A percentile compares a stretch with the other conserved stretches of the same genome.
Conservation (phyloP, 306 rosid species). For the Castanea crenata region DNA sequence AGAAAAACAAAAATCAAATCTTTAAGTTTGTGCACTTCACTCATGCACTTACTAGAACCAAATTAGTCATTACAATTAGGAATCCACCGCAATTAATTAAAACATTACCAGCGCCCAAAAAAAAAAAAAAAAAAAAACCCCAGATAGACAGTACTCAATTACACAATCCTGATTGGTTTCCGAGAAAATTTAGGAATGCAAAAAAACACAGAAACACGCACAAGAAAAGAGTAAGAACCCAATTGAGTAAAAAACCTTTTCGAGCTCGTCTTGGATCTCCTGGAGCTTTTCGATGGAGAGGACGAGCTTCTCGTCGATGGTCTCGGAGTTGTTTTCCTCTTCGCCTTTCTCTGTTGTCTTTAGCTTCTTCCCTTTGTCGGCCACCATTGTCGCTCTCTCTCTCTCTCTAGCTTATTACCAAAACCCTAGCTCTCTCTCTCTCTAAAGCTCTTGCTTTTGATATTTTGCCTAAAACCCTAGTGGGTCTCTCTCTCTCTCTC, state of each 20-base stretch:
- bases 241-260: constrained; percentile 48
- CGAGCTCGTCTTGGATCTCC: constrained; percentile 91
- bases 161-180: neutral
- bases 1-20: neutral
- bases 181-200: neutral
- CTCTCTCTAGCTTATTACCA: neutral
- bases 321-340: constrained; percentile 43
- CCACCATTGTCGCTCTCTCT: constrained; percentile 45
- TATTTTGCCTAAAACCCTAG: constrained; percentile 60
- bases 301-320: constrained; percentile 69
- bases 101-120: neutral
- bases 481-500: constrained; percentile 15
- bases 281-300: constrained; percentile 79
- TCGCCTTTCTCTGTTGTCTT: constrained; percentile 51
- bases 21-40: neutral
- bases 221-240: neutral
- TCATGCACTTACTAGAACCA: neutral
- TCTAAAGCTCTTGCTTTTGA: neutral
- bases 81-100: neutral
- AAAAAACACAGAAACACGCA: too few species aligned
- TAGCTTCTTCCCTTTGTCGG: constrained; percentile 65
- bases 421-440: constrained; percentile 7
- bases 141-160: neutral
- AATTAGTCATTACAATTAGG: neutral
- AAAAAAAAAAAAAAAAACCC: neutral